phyloP scores from a whole-genome alignment of 1,284 basidiomycete genomes.

The Filobasidium uniguttulatum region DNA sequence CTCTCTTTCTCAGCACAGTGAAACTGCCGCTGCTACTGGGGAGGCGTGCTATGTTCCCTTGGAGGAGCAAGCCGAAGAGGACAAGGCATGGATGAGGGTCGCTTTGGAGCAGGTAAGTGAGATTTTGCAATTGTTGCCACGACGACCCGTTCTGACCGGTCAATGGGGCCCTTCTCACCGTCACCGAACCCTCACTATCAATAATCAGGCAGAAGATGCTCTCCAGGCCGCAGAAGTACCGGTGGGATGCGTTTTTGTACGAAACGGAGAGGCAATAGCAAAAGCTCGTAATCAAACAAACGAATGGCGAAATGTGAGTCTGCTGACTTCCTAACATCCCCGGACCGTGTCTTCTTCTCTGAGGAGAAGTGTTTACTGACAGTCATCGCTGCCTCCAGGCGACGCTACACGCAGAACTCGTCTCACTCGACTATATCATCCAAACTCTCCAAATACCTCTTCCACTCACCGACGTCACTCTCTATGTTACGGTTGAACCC shows the following conservation, averaged over 20 bases:
- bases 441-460: constrained; percentile 39
- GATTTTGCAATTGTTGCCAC: not conserved
- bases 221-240: constrained; percentile 77
- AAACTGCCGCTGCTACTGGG: no score
- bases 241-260: constrained; percentile 91
- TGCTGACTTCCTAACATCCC: no score
- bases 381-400: constrained; percentile 45
- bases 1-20: no score
- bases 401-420: constrained; percentile 92
- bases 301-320: constrained; percentile 69
- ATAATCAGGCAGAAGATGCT: constrained; percentile 51
- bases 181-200: constrained; percentile 1
- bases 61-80: constrained; percentile 28
- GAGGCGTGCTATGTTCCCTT: constrained; percentile 25
- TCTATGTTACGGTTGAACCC: constrained; percentile 98
- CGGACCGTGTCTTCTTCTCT: constrained; percentile 1
- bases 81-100: constrained; percentile 36
- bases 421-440: constrained; percentile 85
- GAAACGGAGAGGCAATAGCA: constrained; percentile 61
- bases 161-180: not conserved
- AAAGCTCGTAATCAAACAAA: constrained; percentile 86
- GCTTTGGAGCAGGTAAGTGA: constrained; percentile 32
- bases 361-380: not conserved
- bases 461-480: constrained; percentile 63
- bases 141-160: not conserved